Base-by-base conservation (phyloP, 2,329 filamentous ascomycete species). In the Xylariaceae sp. region DNA sequence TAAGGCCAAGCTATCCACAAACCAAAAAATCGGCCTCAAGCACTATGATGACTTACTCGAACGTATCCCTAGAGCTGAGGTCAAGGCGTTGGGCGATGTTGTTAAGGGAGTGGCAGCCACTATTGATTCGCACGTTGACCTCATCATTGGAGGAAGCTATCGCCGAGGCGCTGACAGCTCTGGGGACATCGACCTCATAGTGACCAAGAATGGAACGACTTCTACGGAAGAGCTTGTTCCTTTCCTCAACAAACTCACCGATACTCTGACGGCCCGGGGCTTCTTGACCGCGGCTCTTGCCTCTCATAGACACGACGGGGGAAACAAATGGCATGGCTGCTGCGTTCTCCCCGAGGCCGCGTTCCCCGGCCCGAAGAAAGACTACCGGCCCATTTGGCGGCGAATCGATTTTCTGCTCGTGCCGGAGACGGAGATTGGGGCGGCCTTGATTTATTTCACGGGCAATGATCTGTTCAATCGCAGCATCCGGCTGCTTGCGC, bases 381-480 rank as follows among this genome's bases (percentile, higher is more conserved):
- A 61, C n/a, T 68, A 72, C 47, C 66, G 65, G 3, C 74, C 74
- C 0, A 68, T 80, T 0, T 96, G 90, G 91, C 80, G 91, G 8
- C 81, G 91, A 1, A 86, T 96, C 56, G 92, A 96, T 67, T 80
- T 96, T 18, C 74, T 96, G 1, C 79, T 95, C 3, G 92, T 96
- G 0, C 91, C 92, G 0, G 84, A 85, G 61, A 76, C 80, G 1
- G 86, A 96, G 69, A 78, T 90, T 47, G 92, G 92, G 1, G 92
- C 89, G 0, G 91, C 92, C 0, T 68, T 96, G 57, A 80, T 96
- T n/a, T 96, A 96, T 67, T 97, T 96, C 66, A 96, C 92, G 0
- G 92, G 92, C 1, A 94, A 96, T 62, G 92, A 96, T 67, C 87
- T 96, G 32, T 96, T 96, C 74, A 96, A 96, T 69, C 78, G 92